phyloP scores from a whole-genome alignment of 202 grass and related monocot genomes.

The Dendrocalamus latiflorus region DNA sequence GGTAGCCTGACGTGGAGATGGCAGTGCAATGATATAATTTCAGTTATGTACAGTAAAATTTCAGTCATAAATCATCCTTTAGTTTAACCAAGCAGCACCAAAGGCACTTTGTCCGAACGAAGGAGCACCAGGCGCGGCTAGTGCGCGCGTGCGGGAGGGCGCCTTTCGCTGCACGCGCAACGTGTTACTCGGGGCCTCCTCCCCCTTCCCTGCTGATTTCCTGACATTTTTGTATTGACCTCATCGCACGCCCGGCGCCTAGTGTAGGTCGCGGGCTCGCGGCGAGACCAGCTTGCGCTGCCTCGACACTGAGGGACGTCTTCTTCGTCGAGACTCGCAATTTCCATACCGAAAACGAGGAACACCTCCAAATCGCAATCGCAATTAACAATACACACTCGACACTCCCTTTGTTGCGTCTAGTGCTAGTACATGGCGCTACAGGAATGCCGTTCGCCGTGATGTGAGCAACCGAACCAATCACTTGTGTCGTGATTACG shows the following conservation, averaged over 20 bases:
- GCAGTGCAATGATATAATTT: too few relatives aligned
- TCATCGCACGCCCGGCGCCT: background rate
- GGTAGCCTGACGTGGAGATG: too few relatives aligned
- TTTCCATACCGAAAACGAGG: constrained; percentile 32
- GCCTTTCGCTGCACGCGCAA: background rate
- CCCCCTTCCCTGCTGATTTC: background rate
- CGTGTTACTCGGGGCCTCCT: constrained; percentile 20
- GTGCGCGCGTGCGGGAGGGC: background rate
- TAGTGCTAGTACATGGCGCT: background rate
- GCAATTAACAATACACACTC: background rate
- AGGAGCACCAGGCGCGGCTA: background rate
- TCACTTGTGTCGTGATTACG: background rate
- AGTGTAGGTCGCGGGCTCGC: background rate
- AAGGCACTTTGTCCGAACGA: background rate
- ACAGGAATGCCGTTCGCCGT: background rate
- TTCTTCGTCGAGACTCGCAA: background rate
- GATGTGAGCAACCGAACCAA: background rate
- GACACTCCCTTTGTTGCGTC: background rate
- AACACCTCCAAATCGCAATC: background rate
- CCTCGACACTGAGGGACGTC: constrained; percentile 9
- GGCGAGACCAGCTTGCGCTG: background rate
- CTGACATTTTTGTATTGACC: constrained; percentile 6
- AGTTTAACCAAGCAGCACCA: too few relatives aligned
- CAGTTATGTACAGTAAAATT: too few relatives aligned
- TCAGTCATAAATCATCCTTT: too few relatives aligned